Evolutionary conservation across 805 yeast species (phyloP).

Genomic region (Zygosaccharomyces bisporus): DNA sequence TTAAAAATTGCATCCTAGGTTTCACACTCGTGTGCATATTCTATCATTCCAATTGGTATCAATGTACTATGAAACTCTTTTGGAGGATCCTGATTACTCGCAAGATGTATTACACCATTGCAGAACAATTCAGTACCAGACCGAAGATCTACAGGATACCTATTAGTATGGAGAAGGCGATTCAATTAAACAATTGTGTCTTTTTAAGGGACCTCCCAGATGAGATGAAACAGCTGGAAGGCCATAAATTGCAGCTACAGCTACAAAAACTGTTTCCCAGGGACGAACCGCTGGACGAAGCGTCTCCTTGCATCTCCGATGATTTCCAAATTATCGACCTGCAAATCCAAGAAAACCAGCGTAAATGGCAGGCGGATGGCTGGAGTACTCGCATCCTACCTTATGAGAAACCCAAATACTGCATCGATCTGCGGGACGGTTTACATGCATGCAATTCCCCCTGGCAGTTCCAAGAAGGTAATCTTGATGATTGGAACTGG

Average conservation of each 20-base stretch:
- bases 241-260: slow-evolving; percentile 14
- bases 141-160: neutral
- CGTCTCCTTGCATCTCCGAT: neutral
- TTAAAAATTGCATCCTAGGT: slow-evolving; percentile 15
- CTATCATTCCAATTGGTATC: slow-evolving; percentile 31
- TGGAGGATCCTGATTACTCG: slow-evolving; percentile 29
- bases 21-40: slow-evolving; percentile 10
- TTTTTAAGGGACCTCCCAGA: slow-evolving; percentile 15
- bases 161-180: neutral
- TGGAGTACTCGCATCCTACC: slow-evolving; percentile 27
- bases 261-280: slow-evolving; percentile 18
- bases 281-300: slow-evolving; percentile 6
- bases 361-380: slow-evolving; percentile 29
- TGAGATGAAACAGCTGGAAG: slow-evolving; percentile 12
- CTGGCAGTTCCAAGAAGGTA: slow-evolving; percentile 21
- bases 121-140: neutral
- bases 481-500: slow-evolving; percentile 27
- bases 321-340: slow-evolving; percentile 22
- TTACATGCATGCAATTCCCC: slow-evolving; percentile 17
- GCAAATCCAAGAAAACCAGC: slow-evolving; percentile 29
- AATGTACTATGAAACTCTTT: slow-evolving; percentile 26
- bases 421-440: slow-evolving; percentile 12
- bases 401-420: slow-evolving; percentile 24
- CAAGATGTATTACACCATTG: slow-evolving; percentile 12
- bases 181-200: neutral